Evolutionary conservation across 1,284 basidiomycete genomes (phyloP).

Genomic region (Trametes polyzona): DNA sequence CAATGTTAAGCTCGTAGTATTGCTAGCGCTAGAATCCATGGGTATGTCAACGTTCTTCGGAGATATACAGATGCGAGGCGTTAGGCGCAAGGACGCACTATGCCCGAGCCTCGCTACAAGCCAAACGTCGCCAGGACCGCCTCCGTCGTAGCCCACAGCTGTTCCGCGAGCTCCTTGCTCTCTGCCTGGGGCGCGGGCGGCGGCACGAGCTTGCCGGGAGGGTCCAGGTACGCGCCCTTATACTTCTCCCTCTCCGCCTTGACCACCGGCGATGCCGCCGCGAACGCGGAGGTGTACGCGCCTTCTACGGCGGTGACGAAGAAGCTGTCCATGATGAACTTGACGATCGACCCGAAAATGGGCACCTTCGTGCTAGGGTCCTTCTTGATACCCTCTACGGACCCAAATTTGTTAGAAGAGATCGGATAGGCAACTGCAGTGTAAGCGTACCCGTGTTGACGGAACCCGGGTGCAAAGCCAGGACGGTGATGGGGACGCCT

Average conservation of each 20-base stretch:
- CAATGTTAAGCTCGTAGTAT: too few species aligned
- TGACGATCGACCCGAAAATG: constrained; percentile 15
- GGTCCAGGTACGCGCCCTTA: constrained; percentile 48
- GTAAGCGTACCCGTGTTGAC: constrained; percentile 44
- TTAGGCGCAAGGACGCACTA: not conserved
- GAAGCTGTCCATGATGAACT: constrained; percentile 16
- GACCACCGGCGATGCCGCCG: constrained; percentile 46
- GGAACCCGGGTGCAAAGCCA: constrained; percentile 42
- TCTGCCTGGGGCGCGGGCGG: constrained; percentile 36
- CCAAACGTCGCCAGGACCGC: constrained; percentile 31
- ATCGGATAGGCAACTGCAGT: not conserved
- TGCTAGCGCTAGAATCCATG: too few species aligned
- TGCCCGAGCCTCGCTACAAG: not conserved
- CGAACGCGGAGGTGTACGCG: constrained; percentile 49
- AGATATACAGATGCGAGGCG: too few species aligned
- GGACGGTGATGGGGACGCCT: constrained; percentile 36
- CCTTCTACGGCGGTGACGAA: constrained; percentile 36
- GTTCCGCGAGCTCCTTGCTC: constrained; percentile 46
- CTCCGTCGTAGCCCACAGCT: constrained; percentile 49
- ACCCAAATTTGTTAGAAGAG: not conserved
- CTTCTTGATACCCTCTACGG: constrained; percentile 15
- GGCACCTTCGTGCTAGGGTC: constrained; percentile 13
- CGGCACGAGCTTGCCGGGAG: constrained; percentile 39
- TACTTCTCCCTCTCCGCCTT: constrained; percentile 44
- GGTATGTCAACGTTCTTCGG: too few species aligned